Evolutionary conservation across 352 stramenopile species (phyloP).

Genomic region (Globisporangium cederbergense): DNA sequence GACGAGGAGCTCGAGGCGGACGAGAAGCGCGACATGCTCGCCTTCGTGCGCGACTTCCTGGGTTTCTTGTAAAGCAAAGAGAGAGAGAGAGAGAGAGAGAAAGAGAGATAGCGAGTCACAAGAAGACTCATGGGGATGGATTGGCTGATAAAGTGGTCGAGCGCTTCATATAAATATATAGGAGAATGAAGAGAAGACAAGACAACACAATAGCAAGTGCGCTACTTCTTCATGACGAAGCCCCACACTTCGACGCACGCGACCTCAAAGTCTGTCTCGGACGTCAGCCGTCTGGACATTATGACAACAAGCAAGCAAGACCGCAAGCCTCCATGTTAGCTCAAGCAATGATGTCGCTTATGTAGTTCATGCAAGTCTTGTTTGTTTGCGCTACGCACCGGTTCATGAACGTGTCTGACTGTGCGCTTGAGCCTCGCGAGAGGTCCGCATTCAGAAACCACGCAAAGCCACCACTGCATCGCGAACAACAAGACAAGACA

Average conservation of each 20-base stretch:
- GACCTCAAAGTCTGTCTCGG: slow-evolving; percentile 51
- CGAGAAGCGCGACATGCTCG: slow-evolving; percentile 47
- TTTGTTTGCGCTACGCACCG: slow-evolving; percentile 19
- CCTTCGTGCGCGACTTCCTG: slow-evolving; percentile 42
- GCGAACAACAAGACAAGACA: no score
- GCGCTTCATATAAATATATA: slow-evolving; percentile 9
- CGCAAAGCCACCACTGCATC: slow-evolving; percentile 52
- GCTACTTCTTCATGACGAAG: slow-evolving; percentile 48
- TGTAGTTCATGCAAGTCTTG: background rate
- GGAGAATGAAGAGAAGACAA: background rate
- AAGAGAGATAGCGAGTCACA: background rate
- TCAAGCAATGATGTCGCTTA: background rate
- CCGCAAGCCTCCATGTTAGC: background rate
- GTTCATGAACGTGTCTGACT: slow-evolving; percentile 63
- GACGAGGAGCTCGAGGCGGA: slow-evolving; percentile 41
- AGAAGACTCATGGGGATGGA: no score
- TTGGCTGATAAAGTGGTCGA: background rate
- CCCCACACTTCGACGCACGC: slow-evolving; percentile 69
- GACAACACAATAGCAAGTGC: background rate
- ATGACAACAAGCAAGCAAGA: background rate
- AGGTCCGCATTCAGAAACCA: slow-evolving; percentile 70
- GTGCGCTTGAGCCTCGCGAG: slow-evolving; percentile 42
- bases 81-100: no score
- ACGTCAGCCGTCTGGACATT: slow-evolving; percentile 36
- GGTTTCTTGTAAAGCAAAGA: slow-evolving; percentile 17